These are phyloP conservation scores for Tetrapisispora arboricola DNA, from an alignment of 805 yeast genomes.

Conservation along the genomic window DNA sequence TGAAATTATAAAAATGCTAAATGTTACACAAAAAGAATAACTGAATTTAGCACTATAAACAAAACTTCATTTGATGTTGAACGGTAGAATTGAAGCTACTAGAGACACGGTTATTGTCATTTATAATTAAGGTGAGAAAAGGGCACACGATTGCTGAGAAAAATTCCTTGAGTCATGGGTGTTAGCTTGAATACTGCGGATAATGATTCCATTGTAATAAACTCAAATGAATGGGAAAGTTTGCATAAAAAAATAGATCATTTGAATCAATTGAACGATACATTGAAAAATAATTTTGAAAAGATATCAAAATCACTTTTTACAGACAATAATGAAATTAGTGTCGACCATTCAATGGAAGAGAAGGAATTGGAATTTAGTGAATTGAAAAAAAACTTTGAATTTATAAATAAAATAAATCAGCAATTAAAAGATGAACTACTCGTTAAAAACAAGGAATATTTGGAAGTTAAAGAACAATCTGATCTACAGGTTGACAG, in stretches of 20 bases:
- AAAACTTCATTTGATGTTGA: no score
- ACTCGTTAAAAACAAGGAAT: background rate
- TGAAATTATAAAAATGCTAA: no score
- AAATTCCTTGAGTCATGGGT: no score
- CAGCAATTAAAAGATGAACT: background rate
- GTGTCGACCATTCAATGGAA: background rate
- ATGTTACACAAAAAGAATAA: no score
- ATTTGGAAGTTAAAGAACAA: background rate
- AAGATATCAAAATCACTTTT: background rate
- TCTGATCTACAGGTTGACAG: background rate
- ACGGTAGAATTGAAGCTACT: no score
- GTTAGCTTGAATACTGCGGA: background rate
- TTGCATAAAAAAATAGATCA: background rate
- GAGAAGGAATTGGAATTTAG: background rate
- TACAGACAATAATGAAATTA: background rate
- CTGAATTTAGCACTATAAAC: no score
- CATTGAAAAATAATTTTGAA: background rate
- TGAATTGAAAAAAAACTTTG: background rate
- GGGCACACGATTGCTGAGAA: no score
- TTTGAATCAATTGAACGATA: background rate
- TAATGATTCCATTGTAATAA: background rate
- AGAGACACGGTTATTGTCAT: no score
- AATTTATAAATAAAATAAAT: background rate
- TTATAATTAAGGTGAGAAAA: no score
- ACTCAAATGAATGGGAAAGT: background rate